These are phyloP conservation scores for Gynochthodes officinalis DNA, from an alignment of 257 asterid genomes.

Conservation along the genomic window DNA sequence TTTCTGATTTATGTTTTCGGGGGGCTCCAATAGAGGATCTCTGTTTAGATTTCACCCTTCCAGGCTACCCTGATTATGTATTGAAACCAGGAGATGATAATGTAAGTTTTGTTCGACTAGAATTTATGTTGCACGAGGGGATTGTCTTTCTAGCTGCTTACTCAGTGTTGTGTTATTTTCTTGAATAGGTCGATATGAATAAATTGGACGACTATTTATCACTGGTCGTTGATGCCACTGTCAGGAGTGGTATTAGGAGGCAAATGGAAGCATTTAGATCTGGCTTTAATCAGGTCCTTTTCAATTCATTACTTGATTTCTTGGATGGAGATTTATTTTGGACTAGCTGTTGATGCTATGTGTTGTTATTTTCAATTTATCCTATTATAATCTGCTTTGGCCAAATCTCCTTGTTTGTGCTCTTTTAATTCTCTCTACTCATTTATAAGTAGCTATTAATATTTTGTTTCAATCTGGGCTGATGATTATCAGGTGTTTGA, in stretches of 20 bases:
- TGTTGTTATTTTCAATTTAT: not conserved
- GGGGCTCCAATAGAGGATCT: conserved; percentile 88
- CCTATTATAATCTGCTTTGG: not conserved
- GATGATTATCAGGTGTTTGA: conserved; percentile 70
- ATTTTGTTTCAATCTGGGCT: not conserved
- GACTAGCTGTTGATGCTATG: not conserved
- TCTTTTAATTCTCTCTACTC: not conserved
- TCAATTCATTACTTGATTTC: not conserved
- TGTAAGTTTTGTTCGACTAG: conserved; percentile 33
- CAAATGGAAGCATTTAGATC: conserved; percentile 94
- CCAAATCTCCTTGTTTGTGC: not conserved
- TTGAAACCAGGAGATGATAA: conserved; percentile 65
- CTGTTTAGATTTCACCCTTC: conserved; percentile 88
- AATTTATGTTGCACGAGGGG: conserved; percentile 6
- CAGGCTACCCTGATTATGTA: conserved; percentile 85
- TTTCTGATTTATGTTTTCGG: conserved; percentile 49
- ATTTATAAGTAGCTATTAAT: not conserved
- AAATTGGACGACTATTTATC: conserved; percentile 83
- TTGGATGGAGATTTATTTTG: not conserved
- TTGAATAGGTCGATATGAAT: conserved; percentile 61
- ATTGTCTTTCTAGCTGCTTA: conserved; percentile 3
- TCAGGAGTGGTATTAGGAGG: conserved; percentile 71
- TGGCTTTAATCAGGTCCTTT: conserved; percentile 84
- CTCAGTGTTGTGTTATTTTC: not conserved
- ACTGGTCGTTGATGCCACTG: conserved; percentile 83